Base-by-base conservation (phyloP, 202 grass and related monocot species). In the Carex sylvatica region DNA sequence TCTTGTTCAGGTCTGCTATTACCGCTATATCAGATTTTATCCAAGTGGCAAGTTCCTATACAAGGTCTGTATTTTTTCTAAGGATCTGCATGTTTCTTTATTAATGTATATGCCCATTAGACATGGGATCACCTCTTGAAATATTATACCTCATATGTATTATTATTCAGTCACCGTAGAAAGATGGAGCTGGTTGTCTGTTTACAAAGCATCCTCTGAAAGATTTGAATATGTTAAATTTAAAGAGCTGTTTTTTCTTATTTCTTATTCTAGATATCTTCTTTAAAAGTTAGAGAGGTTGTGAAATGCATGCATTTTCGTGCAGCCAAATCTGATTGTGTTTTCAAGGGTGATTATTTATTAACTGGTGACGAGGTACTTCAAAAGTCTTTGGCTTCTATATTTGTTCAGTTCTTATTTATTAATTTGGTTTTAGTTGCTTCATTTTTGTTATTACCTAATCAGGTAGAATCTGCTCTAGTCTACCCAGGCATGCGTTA, bases 21-120 rank as follows among this genome's bases (percentile, higher is more conserved):
- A 93, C 80, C 95, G 92, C 20, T 95, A 98, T 80, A 80, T 95
- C 79, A 95, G 95, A 88, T 91, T 95, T 90, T 98, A 91, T 82
- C 87, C 95, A 79, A 83, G 86, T 5, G 92, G 95, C 61, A 95
- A 93, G 49, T 98, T 98, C 80, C 88, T 98, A 13, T 98, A 94
- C 79, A 98, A 98, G 95, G 95, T 98, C 26, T 80, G 19, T 65
- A 36, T 56, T 58, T 35, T 35, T 35, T 35, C 19, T 13, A 33
- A 3, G 26, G 9, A 77, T 58, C 15, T 58, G 26, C 52, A 36
- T 35, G 26, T 77, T 55, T 58, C 52, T 77, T 56, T 2, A 18
- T 71, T 71, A 9, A 71, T 76, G 14, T 59, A 19, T 6, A 35
- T 77, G 73, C 16, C 28, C 2, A 2, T 77, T 77, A 53, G 14